Evolutionary conservation across 1,284 basidiomycete species (phyloP), one percentile per base, ranked within the genome.

Genomic region (Microbotryum intermedium): DNA sequence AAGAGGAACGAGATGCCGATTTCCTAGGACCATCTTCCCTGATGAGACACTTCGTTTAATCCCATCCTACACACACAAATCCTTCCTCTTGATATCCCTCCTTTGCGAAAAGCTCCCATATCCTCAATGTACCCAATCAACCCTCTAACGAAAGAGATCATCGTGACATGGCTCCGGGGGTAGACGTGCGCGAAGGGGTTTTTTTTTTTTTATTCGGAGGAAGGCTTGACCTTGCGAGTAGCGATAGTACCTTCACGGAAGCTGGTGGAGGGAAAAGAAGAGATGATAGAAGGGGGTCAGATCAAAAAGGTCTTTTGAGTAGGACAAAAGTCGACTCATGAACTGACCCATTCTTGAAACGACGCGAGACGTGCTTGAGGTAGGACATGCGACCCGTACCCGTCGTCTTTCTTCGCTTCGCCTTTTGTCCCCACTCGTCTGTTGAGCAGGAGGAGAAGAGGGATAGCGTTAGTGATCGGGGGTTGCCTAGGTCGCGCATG

Each of bases 361-460:
- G 83, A 74, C 89, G 84, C 70, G 86, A 84, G 55, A 95, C 92
- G 60, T 81, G 77, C 83, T 93, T 95, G 79, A 98, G 84, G 84
- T 93, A 85, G 70, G 82, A 81, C 92, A 97, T 95, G 74, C 94
- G 84, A 70, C 94, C 94, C 71, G 94, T 93, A 71, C 94, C 94
- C 69, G 93, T 81, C 66, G 71, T 73, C 62, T 95, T 94, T 85
- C 94, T 87, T 80, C 94, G 87, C 85, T 97, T 97, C 63, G 93
- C 94, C 84, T 98, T 98, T 77, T 86, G 83, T 71, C 91, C 90
- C 94, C 94, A 98, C 79, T 97, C 88, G 79, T 85, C 66, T 68
- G 60, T 43, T 16, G 6, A 39, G 20, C 18, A 26, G 6, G 6
- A 16, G 1, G 18, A 55, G 26, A 8, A 6, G 34, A 55, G 34